Base-by-base conservation (phyloP, 73 alveolate species). In the Blepharisma stoltei region DNA sequence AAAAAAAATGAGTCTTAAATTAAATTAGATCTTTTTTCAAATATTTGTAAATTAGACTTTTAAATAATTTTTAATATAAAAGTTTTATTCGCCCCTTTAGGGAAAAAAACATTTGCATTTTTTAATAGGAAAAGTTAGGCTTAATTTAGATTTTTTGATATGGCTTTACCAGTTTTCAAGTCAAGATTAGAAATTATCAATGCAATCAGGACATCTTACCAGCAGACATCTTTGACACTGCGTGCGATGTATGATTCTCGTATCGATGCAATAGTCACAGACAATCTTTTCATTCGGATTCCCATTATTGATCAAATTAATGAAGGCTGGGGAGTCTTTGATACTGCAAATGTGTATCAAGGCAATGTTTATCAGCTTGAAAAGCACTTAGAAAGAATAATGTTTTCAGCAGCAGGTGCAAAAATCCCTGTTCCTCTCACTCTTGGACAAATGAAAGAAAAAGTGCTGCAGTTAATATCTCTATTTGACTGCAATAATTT, bases 301-400 rank as follows among this genome's bases (percentile, higher is more conserved):
- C 73, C 73, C 0, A 60, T 60, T 2, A 60, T 8, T 60, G 73
- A 60, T 25, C 45, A 8, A 14, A n/a, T 60, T 4, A n/a, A 14
- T 14, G 73, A 60, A 20, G 73, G 73, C 46, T 60, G 73, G 73
- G 73, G 73, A 18, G 73, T 60, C 5, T 60, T 60, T 25, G 73
- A 60, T 25, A 60, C 73, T 60, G n/a, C 23, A 20, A 60, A 60
- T 25, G 37, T 60, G 5, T 60, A 60, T 38, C 14, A 60, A 8
- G 2, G 18, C 14, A 25, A 14, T 60, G 46, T 38, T 60, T 60
- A 60, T 5, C 73, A 60, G 73, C 38, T 60, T n/a, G 46, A 20
- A 9, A 14, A n/a, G 11, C 73, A 60, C 5, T 14, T 60, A 14
- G 73, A 60, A 8, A n/a, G 73, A 8, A 8, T 60, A 18, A 14